Base-by-base conservation (phyloP, 805 yeast genomes). In the Lachancea nothofagi region DNA sequence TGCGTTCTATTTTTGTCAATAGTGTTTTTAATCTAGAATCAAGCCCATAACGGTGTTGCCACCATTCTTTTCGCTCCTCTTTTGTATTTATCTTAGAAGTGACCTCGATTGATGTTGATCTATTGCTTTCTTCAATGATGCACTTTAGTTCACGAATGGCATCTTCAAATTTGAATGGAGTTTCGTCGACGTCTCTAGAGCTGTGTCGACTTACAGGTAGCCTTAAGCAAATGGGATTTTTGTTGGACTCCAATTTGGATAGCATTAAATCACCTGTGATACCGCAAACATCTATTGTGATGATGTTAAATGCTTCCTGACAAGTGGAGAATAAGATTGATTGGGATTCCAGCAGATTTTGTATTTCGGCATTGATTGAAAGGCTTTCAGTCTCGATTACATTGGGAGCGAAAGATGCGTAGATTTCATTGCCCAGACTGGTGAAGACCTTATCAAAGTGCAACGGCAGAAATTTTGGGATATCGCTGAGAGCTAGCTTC, bases 61-160 rank as follows among this genome's bases (percentile, higher is more conserved):
- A 93, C 96, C 97, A 90, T 6, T 64, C 47, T 33, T 70, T 71
- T 36, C 87, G 68, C 22, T 79, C 82, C 29, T 77, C 80, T 32
- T 72, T 69, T 0, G 86, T 70, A 3, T 55, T 65, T 2, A 83
- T 74, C 1, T 51, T 54, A 0, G 75, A 65, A 0, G 87, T 78
- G 1, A 74, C 68, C 24, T 71, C 75, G 1, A 60, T 43, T 15
- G 73, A 70, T 0, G 90, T 80, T 0, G 86, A 74, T 3, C 57
- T 49, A 47, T 84, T 78, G 55, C 90, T 87, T 38, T 69, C 68
- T 0, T 57, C 47, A 17, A 88, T 80, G 5, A 89, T 80, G 0
- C 53, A 45, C 3, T 62, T 51, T 29, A 84, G 55, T 36, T 73
- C 77, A 0, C 51, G 44, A 26, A 72, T 54, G 0, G 78, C 78